Evolutionary conservation across 345 rosid genomes (phyloP), one percentile per base, ranked within the genome.

Genomic region (Gossypium sturtianum): DNA sequence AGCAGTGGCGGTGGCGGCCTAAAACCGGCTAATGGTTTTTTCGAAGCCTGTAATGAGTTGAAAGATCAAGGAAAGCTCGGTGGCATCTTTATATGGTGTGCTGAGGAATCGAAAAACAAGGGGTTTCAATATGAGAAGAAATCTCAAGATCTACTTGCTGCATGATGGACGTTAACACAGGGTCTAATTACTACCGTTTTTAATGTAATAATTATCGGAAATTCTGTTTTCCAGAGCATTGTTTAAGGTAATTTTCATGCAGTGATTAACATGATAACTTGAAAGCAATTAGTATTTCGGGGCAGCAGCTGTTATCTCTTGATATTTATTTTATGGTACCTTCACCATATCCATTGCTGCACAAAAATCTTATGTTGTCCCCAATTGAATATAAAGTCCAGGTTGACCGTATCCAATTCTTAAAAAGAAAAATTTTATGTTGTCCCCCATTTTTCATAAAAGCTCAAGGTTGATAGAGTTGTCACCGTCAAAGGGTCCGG

Each of bases 51-150:
- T 80, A 60, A 38, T 2, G 53, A 70, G 65, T 82, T 80, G 56
- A 78, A 64, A 78, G 77, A 67, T 56, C 75, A 70, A 67, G 64
- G 59, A 15, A 75, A 79, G 58, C 79, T 84, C 2, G 74, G 80
- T 20, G 87, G 83, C 29, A 82, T 86, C 66, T 84, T 84, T 49
- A 52, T 77, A 43, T 84, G 86, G 85, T 84, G 68, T 20, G 89
- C 87, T 17, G 85, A 86, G 73, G 83, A 86, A 23, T 82, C 87
- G 5, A 70, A 54, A 57, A 13, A 60, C 15, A 68, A 61, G 20
- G 72, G 61, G 22, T 83, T 80, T 47, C 69, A 43, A 41, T 76
- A 80, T 4, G 87, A 86, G 76, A 83, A 76, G 65, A 71, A 74
- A 66, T 80, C 87, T 1, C 87, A 80, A 60, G 77, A 73, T 45